phyloP scores from a whole-genome alignment of 2,329 filamentous ascomycete genomes.

The Fusarium dimerum region DNA sequence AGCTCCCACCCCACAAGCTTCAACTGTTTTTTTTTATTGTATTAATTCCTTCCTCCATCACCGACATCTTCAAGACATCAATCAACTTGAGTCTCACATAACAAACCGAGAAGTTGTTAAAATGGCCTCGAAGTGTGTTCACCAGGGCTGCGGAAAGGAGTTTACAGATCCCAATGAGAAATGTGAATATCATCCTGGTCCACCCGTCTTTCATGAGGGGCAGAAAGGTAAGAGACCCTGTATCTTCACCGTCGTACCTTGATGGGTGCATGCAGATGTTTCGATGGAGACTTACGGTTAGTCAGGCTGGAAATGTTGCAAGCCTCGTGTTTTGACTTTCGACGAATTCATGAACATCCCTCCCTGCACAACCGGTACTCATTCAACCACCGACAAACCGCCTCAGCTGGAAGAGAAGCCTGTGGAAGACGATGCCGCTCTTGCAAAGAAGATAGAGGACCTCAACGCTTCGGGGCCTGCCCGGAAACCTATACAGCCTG shows the following conservation, averaged over 20 bases:
- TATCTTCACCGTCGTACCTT: neutral
- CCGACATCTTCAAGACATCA: no score
- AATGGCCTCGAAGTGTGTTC: constrained; percentile 87
- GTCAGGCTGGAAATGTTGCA: constrained; percentile 98
- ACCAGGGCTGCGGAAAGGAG: constrained; percentile 90
- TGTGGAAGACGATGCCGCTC: constrained; percentile 42
- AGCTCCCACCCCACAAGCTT: constrained; percentile 39
- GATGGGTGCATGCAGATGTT: neutral
- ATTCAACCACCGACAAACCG: constrained; percentile 80
- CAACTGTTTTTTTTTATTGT: neutral
- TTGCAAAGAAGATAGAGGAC: constrained; percentile 53
- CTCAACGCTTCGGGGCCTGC: constrained; percentile 49
- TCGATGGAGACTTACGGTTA: neutral
- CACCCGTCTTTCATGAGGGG: constrained; percentile 94
- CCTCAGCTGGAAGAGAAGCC: constrained; percentile 62
- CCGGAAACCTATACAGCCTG: constrained; percentile 41
- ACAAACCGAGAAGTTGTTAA: constrained; percentile 1
- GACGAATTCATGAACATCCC: constrained; percentile 95
- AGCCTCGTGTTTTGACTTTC: constrained; percentile 92
- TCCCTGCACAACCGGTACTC: constrained; percentile 89
- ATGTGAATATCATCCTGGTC: constrained; percentile 90
- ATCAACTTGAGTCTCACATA: neutral
- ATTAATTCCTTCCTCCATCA: constrained; percentile 1
- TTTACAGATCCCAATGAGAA: constrained; percentile 81
- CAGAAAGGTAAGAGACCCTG: constrained; percentile 75